Evolutionary conservation across 805 yeast species (phyloP), one percentile per base, ranked within the genome.

Genomic region (Suhomyces xylopsoci): DNA sequence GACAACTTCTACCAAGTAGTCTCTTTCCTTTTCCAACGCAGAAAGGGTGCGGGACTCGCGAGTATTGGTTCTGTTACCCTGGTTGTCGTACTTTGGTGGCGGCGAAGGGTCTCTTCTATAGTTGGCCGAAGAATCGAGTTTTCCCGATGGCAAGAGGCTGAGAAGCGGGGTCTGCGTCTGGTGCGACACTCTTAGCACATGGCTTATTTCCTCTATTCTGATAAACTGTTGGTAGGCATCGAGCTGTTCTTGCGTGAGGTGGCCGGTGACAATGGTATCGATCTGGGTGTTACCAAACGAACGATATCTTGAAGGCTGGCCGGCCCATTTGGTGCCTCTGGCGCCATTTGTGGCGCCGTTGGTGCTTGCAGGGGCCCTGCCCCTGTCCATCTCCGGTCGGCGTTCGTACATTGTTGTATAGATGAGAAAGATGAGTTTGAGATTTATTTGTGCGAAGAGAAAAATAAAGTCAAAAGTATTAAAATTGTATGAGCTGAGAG

Each of bases 61-160:
- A 0, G 98, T 91, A 65, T 94, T 94, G 8, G 82, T 83, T 62
- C 98, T 84, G 64, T 83, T 85, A 45, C 99, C 99, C 20, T 74
- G 69, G 28, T 77, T 68, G 69, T 94, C 98, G 68, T 94, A 94
- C 52, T 81, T 82, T 0, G 99, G 99, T 1, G 97, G 91, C 0
- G 98, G 98, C 1, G 97, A 89, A 0, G 92, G 90, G 1, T 96
- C 89, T 55, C 82, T 59, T 48, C 64, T 59, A 58, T 71, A 76
- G 50, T 70, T 72, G 0, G 81, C 78, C 48, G 62, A 58, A 4
- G 50, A 41, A 5, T 52, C 54, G 20, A 52, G 51, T 15, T 62
- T 56, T 6, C 67, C 66, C 8, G 78, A 73, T 0, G 86, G 86
- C 9, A 80, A 73, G 14, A 81, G 70, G 36, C 78, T 80, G 50